Evolutionary conservation across 2,329 filamentous ascomycete genomes (phyloP), one percentile per base, ranked within the genome.

Genomic region (Graphilbum fragrans): DNA sequence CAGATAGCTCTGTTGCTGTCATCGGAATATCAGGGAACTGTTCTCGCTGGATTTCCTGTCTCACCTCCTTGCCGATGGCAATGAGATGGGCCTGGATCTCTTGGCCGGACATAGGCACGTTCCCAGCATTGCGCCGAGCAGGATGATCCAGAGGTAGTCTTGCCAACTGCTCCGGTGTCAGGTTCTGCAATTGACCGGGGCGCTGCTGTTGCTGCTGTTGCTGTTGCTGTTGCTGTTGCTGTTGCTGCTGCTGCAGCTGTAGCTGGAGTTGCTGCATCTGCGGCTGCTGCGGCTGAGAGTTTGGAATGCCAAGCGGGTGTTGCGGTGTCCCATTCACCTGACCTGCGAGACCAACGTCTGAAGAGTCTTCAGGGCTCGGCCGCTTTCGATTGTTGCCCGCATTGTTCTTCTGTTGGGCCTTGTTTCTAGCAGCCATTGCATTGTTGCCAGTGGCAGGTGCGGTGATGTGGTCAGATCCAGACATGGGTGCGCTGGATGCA

Each of bases 1-100:
- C 66, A 6, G 55, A 51, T 39, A 63, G 58, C 42, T 71, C 64
- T 14, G 67, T 58, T 0, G 58, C 55, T 4, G 52, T 59, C 67
- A 74, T 70, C 0, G 55, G 53, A 25, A 74, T 64, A n/a, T 69
- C 65, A 0, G 57, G 52, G 49, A 66, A 58, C 4, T 55, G 51
- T 39, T 72, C 66, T 39, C 61, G 57, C 14, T 50, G 35, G 16
- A 61, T 59, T 7, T 59, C 53, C 14, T 55, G 55, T 37, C 62
- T 49, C 33, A 58, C 55, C 33, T 64, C 59, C 4, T 46, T 45
- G 0, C 52, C 52, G 19, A 64, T 56, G 0, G 45, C 21, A 42
- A 51, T 53, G 4, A 64, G 50, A 4, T 54, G 54, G 17, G 50
- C 45, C 41, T 57, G 57, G 40, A 67, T 67, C 38, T 70, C 68